phyloP scores from a whole-genome alignment of 169 alveolate genomes.

The Blepharisma undulans region DNA sequence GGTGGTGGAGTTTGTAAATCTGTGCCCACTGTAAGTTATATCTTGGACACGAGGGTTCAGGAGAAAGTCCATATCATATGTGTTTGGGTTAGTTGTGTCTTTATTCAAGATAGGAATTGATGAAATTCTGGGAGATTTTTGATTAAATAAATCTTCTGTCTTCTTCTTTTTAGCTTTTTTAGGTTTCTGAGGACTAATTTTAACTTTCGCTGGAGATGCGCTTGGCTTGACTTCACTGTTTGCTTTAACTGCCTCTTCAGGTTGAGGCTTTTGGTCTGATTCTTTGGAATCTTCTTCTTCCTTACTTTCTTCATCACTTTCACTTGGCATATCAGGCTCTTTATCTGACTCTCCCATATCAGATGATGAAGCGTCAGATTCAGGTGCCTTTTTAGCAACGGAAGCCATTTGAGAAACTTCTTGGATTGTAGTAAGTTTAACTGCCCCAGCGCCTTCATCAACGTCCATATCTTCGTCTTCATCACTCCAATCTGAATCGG shows the following conservation, averaged over 20 bases:
- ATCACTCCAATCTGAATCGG: not conserved
- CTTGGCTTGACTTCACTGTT: not conserved
- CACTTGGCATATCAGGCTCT: not conserved
- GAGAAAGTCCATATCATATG: constrained; percentile 35
- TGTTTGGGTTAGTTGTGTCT: constrained; percentile 21
- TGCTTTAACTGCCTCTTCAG: not conserved
- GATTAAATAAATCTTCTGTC: not conserved
- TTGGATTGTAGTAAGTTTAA: not conserved
- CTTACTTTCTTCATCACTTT: not conserved
- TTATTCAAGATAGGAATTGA: constrained; percentile 27
- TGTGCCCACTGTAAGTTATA: not conserved
- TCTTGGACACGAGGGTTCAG: constrained; percentile 35
- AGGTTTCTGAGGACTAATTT: not conserved
- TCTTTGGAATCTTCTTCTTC: not conserved
- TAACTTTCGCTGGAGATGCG: not conserved
- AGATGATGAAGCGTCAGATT: not conserved
- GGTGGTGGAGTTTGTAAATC: constrained; percentile 17
- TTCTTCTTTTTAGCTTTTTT: not conserved
- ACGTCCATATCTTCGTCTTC: constrained; percentile 8
- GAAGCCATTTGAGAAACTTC: not conserved
- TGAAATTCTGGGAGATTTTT: not conserved
- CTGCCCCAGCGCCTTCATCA: not conserved
- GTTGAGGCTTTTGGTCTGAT: not conserved
- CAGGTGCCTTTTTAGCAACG: not conserved
- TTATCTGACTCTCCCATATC: not conserved